phyloP scores from a whole-genome alignment of 331 rosid genomes.

The Spiraea crenata region DNA sequence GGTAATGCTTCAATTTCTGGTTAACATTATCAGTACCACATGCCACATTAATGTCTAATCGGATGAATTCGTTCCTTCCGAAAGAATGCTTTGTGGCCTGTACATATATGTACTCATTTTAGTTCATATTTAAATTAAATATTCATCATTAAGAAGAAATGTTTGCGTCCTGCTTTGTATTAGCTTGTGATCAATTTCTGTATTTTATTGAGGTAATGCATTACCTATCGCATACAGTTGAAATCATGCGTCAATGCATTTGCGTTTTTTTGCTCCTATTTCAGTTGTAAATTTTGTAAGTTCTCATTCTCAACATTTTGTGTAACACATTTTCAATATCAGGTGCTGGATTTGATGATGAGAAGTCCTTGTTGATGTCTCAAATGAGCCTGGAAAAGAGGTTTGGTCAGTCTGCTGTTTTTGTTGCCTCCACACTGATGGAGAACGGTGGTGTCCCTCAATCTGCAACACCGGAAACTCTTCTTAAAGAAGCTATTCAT shows the following conservation, averaged over 20 bases:
- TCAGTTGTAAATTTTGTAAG: background rate
- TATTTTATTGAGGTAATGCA: background rate
- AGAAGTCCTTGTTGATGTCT: conserved; percentile 90
- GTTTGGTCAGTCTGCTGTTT: conserved; percentile 95
- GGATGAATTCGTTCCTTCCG: background rate
- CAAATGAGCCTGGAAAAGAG: conserved; percentile 98
- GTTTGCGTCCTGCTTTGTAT: background rate
- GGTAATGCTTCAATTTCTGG: conserved; percentile 38
- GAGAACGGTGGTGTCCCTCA: conserved; percentile 99
- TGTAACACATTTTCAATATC: conserved; percentile 15
- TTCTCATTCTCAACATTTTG: conserved; percentile 8
- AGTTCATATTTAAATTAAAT: background rate
- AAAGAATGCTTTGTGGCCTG: background rate
- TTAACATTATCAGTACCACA: background rate
- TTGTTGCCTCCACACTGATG: conserved; percentile 98
- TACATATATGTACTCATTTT: background rate
- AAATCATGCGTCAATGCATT: background rate
- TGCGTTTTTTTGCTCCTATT: background rate
- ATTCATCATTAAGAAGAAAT: background rate
- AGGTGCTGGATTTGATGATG: conserved; percentile 98
- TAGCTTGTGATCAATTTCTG: background rate
- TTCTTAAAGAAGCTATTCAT: conserved; percentile 99
- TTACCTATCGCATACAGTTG: background rate
- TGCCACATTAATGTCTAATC: background rate
- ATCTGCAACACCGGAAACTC: conserved; percentile 95